Evolutionary conservation across 306 rosid species (phyloP), one percentile per base, ranked within the genome.

Genomic region (Ceratonia siliqua): DNA sequence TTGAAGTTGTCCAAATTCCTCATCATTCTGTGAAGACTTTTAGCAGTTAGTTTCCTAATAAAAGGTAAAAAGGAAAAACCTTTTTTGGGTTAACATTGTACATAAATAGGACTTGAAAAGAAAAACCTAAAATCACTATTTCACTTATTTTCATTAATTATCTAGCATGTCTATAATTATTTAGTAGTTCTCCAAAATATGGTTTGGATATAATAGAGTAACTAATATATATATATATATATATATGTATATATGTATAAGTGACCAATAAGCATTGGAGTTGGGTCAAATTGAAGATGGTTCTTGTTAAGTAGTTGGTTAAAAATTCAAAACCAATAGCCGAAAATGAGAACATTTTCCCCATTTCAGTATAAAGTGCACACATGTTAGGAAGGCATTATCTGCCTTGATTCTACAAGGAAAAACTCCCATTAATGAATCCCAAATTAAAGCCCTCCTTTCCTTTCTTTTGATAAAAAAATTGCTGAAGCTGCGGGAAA

Each of bases 21-120:
- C 11, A 56, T 75, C 68, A 75, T 57, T 39, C 57, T 64, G 12
- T 35, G 58, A 66, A 41, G 69, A 41, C 58, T 28, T 68, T 48
- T 2, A 21, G 61, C 45, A 56, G 76, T 59, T 41, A 42, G 57
- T 56, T 66, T 45, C 25, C 8, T 54, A 22, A 17, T 30, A 55
- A 25, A 45, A 43, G 42, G 25, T 25, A 14, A 22, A 54, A 33
- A 43, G 7, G 22, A 42, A 30, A 59, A 62, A 18, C 49, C 62
- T 20, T 53, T 35, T 28, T 25, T 67, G 22, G 58, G 35, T 74
- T 68, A 58, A 59, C 72, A 74, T 5, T 79, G 46, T 3, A 52
- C 7, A 21, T 58, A 73, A 32, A 38, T 32, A 75, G 54, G 72
- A 53, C 50, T 75, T n/a, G n/a, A n/a, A 35, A 63, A 15, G 52